Conservation (phyloP, 148 eudicot genomes). For the Cornus florida region DNA sequence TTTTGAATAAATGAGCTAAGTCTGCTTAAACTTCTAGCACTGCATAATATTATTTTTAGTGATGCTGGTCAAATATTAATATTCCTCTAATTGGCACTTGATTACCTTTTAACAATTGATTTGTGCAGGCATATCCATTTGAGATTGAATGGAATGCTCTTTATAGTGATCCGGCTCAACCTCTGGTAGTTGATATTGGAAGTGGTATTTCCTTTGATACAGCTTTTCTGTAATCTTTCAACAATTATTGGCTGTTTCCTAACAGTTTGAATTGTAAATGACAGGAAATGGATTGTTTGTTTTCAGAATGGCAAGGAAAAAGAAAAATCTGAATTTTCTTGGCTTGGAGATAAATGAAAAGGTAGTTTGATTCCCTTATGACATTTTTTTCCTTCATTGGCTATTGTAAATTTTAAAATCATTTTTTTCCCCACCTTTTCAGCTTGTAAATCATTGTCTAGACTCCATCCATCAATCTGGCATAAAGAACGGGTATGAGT, state of each 20-base stretch:
- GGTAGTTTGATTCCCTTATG: constrained; percentile 33
- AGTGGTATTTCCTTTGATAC: constrained; percentile 42
- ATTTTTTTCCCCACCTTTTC: constrained; percentile 25
- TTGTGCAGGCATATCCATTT: constrained; percentile 65
- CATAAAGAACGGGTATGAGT: constrained; percentile 53
- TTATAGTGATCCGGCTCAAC: constrained; percentile 44
- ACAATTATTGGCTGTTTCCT: neutral
- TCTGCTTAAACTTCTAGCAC: neutral
- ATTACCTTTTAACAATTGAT: constrained; percentile 14
- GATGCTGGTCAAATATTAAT: neutral
- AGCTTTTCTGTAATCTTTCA: neutral
- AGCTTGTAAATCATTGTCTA: constrained; percentile 72
- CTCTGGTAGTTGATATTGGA: constrained; percentile 66
- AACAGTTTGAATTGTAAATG: constrained; percentile 14
- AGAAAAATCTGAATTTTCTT: constrained; percentile 64
- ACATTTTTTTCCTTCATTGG: neutral
- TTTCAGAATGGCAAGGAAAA: constrained; percentile 58
- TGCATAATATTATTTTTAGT: neutral
- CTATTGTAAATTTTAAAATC: constrained; percentile 7
- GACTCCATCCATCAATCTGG: constrained; percentile 40
- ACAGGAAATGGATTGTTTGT: constrained; percentile 89
- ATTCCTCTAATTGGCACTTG: constrained; percentile 4
- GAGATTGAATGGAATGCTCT: constrained; percentile 41
- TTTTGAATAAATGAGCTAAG: too few relatives aligned
- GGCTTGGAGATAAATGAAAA: constrained; percentile 85